These are phyloP conservation scores for Neonectria coccinea DNA, from an alignment of 2,329 filamentous ascomycete species.

Conservation along the genomic window DNA sequence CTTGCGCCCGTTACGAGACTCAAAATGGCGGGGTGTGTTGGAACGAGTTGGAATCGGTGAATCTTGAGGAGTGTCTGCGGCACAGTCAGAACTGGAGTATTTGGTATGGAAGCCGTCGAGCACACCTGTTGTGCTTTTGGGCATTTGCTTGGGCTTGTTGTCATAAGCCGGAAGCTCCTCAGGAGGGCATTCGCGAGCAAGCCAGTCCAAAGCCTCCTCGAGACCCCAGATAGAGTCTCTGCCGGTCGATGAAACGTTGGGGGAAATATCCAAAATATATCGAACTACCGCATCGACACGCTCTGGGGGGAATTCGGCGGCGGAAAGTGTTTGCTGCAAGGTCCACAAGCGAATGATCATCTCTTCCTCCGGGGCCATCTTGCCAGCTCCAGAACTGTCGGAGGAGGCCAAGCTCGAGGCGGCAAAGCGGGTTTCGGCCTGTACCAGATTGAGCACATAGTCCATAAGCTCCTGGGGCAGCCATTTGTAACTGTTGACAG, in stretches of 20 bases:
- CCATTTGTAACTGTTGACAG: conserved; percentile 81
- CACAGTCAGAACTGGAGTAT: conserved; percentile 22
- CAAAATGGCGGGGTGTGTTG: conserved; percentile 59
- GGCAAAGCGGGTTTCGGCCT: conserved; percentile 71
- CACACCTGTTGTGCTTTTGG: conserved; percentile 53
- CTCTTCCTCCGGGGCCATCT: conserved; percentile 78
- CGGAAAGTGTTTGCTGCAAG: conserved; percentile 77
- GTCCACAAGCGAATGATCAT: conserved; percentile 86
- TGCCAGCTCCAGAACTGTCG: conserved; percentile 59
- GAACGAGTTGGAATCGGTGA: conserved; percentile 63
- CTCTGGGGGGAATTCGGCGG: conserved; percentile 74
- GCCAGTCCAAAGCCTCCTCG: conserved; percentile 89
- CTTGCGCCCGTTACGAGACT: conserved; percentile 42
- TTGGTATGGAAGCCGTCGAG: not conserved
- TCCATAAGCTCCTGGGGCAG: conserved; percentile 82
- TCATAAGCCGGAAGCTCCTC: conserved; percentile 81
- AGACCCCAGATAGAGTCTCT: conserved; percentile 85
- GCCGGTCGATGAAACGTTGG: conserved; percentile 66
- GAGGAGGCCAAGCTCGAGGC: conserved; percentile 60
- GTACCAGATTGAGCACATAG: conserved; percentile 78
- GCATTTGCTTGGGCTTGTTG: conserved; percentile 48
- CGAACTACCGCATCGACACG: conserved; percentile 74
- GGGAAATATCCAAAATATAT: conserved; percentile 74
- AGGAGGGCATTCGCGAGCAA: conserved; percentile 79
- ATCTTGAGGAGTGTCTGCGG: conserved; percentile 61